Evolutionary conservation across 257 asterid genomes (phyloP).

Genomic region (Solanum arcanum): DNA sequence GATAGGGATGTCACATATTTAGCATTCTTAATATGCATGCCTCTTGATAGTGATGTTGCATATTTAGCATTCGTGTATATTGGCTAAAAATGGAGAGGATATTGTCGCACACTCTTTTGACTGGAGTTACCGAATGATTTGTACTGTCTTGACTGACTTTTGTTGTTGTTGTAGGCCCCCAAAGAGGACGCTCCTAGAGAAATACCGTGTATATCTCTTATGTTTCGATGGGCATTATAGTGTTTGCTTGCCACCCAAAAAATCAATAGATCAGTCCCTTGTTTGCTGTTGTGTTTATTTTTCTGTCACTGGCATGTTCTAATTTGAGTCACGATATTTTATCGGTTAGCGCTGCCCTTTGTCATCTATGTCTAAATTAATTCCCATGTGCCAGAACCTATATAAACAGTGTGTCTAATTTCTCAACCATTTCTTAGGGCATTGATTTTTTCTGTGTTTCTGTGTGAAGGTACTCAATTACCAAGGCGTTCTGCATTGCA

Average conservation of each 20-base stretch:
- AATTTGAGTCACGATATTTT: not conserved
- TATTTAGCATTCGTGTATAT: not conserved
- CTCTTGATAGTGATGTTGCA: not conserved
- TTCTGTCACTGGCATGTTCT: not conserved
- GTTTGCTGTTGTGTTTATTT: not conserved
- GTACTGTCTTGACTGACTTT: not conserved
- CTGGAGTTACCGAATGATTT: not conserved
- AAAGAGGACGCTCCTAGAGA: not conserved
- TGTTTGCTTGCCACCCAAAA: not conserved
- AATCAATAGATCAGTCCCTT: not conserved
- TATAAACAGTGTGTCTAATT: not conserved
- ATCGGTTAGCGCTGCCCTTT: not conserved
- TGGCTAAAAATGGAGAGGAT: not conserved
- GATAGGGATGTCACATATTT: not conserved
- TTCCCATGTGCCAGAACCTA: not conserved
- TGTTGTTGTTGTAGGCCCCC: not conserved
- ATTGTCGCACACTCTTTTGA: not conserved
- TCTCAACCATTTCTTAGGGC: not conserved
- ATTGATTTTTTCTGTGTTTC: not conserved
- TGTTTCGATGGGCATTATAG: not conserved
- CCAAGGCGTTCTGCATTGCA: conserved; percentile 48
- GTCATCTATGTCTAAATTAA: not conserved
- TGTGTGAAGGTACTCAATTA: conserved; percentile 40
- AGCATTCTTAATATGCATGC: not conserved
- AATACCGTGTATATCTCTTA: not conserved